Evolutionary conservation across 371 early-diverging fungal genomes (phyloP), one percentile per base, ranked within the genome.

Genomic region (Syncephalastrum racemosum): DNA sequence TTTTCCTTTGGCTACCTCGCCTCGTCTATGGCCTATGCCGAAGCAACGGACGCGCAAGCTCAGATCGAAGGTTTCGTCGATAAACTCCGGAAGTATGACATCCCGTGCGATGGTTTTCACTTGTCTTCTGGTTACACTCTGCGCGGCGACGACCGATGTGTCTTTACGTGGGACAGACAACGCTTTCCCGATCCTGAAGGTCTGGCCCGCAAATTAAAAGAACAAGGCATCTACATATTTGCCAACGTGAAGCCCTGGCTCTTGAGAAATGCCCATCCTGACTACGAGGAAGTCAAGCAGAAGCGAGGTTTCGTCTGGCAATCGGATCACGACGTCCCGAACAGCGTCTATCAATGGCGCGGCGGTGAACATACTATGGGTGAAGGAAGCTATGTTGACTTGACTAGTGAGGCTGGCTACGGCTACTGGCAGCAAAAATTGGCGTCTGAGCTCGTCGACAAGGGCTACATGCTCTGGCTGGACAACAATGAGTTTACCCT

Each of bases 231-330:
- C 13, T 64, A 72, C 1, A 63, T 81, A 0, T 79, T 81, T 50
- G 83, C 87, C 15, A 86, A 86, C 53, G 60, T 86, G 39, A 86
- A 86, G 51, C 87, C 87, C 5, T 86, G 87, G 87, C 54, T 86
- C 3, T 59, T 86, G 15, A 54, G 66, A 6, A 47, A 69, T 2
- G 58, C 47, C 2, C 87, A 86, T 64, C 87, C 87, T 7, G 67
- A 77, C 13, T 86, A 75, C 51, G 46, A 70, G 1, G 4, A 45
- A 13, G 40, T 80, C 12, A 39, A 56, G 14, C 40, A 58, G 1
- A 46, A 50, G 14, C 55, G 62, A 6, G 84, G 81, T 2, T 72
- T 76, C 54, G 66, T 86, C n/a, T 79, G 76, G 79, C 63, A 79
- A 46, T 22, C 46, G 13, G 77, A 73, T 40, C 62, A 55, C 2